A percentile compares a stretch with the other conserved stretches of the same genome.
Conservation (phyloP, 768 basidiomycete genomes). For the Collybia sordida region DNA sequence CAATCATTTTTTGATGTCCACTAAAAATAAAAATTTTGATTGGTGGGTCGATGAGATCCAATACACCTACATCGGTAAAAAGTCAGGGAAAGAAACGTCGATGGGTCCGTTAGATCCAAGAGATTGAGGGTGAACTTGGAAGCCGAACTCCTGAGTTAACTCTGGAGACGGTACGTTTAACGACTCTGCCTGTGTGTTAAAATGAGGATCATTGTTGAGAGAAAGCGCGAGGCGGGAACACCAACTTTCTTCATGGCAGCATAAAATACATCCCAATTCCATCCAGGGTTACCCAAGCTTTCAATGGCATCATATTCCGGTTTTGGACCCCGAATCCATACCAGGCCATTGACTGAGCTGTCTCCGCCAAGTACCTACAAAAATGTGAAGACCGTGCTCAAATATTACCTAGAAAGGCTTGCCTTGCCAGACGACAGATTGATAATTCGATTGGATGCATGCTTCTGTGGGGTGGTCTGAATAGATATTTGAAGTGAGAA, state of each 20-base stretch:
- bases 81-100: constrained; percentile 27
- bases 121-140: constrained; percentile 18
- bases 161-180: constrained; percentile 20
- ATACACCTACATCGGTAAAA: constrained; percentile 23
- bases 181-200: constrained; percentile 21
- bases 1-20: constrained; percentile 27
- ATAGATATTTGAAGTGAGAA: neutral
- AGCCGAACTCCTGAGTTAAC: constrained; percentile 21
- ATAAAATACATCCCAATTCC: constrained; percentile 37
- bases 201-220: neutral
- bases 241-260: constrained; percentile 30
- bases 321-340: constrained; percentile 29
- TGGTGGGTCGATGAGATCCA: too few species aligned
- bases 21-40: too few species aligned
- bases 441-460: constrained; percentile 20
- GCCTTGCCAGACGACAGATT: constrained; percentile 30
- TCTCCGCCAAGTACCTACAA: constrained; percentile 33
- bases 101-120: constrained; percentile 25
- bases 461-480: constrained; percentile 22
- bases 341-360: constrained; percentile 33
- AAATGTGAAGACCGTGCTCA: neutral
- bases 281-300: constrained; percentile 25
- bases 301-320: constrained; percentile 29
- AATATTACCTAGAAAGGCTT: neutral
- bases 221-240: neutral